Conservation (phyloP, 2,329 filamentous ascomycete genomes). For the Cytospora leucostoma region DNA sequence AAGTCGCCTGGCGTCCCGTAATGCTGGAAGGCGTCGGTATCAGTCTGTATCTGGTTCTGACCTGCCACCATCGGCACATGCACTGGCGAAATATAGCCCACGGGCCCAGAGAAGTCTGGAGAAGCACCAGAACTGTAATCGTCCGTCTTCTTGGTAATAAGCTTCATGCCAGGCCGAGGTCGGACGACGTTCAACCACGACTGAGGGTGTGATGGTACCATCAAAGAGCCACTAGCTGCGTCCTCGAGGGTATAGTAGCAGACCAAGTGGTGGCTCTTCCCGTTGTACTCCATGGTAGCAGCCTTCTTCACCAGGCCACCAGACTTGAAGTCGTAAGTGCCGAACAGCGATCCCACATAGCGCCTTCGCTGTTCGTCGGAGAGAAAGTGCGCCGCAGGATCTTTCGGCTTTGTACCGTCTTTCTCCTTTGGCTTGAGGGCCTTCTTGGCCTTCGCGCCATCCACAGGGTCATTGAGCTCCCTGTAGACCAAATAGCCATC, state of each 20-base stretch:
- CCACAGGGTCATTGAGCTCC: conserved; percentile 76
- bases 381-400: conserved; percentile 27
- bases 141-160: conserved; percentile 51
- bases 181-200: conserved; percentile 50
- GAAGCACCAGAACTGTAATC: too few species aligned
- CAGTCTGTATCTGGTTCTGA: conserved; percentile 20
- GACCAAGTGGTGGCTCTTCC: conserved; percentile 80
- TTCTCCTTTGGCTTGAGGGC: conserved; percentile 70
- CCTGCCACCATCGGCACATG: conserved; percentile 5
- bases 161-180: conserved; percentile 60
- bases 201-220: conserved; percentile 56
- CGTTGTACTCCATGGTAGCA: conserved; percentile 75
- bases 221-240: conserved; percentile 63
- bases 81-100: background rate
- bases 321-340: conserved; percentile 84
- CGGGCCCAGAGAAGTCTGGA: background rate
- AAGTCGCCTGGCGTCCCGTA: conserved; percentile 19
- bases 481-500: conserved; percentile 86
- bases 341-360: conserved; percentile 80
- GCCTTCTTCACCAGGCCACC: conserved; percentile 90
- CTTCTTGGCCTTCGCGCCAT: conserved; percentile 76
- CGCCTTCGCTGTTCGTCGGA: conserved; percentile 40
- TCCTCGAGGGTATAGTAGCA: conserved; percentile 87
- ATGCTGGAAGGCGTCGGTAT: conserved; percentile 17
- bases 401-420: conserved; percentile 37